These are phyloP conservation scores for Kwoniella sp. DNA, from an alignment of 768 basidiomycete species.

Conservation along the genomic window DNA sequence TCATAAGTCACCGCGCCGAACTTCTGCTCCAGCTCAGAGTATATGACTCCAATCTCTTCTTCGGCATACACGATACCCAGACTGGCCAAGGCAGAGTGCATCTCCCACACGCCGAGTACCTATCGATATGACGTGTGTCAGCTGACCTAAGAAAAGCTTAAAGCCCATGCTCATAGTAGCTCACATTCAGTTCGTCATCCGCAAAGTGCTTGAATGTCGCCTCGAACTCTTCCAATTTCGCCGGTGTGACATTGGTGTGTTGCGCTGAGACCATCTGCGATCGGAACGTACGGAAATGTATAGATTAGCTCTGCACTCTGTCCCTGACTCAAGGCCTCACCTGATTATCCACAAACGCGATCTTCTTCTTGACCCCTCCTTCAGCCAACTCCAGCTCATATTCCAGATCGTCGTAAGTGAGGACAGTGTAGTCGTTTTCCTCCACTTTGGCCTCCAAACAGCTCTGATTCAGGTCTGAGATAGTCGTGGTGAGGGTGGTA, in stretches of 20 bases:
- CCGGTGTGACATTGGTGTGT: conserved; percentile 91
- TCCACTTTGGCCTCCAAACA: conserved; percentile 88
- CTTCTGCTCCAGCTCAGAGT: conserved; percentile 72
- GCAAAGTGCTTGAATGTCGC: conserved; percentile 97
- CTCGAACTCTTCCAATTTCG: conserved; percentile 61
- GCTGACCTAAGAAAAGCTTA: background rate
- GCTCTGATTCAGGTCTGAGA: conserved; percentile 70
- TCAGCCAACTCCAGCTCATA: conserved; percentile 84
- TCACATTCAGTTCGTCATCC: conserved; percentile 77
- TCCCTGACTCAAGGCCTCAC: conserved; percentile 58
- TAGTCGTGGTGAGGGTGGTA: conserved; percentile 58
- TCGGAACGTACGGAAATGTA: too few species aligned
- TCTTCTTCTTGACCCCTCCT: conserved; percentile 77
- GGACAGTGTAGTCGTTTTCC: conserved; percentile 93
- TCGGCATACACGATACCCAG: conserved; percentile 92
- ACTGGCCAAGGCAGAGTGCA: conserved; percentile 88
- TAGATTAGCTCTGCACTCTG: background rate
- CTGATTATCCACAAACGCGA: conserved; percentile 97
- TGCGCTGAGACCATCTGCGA: conserved; percentile 90
- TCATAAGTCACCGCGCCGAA: conserved; percentile 91
- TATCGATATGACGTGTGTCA: conserved; percentile 4
- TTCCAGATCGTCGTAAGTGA: conserved; percentile 82
- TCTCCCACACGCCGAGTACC: conserved; percentile 78
- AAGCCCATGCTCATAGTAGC: too few species aligned
- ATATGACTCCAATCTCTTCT: conserved; percentile 82